Evolutionary conservation across 106 monocot genomes (phyloP).

Genomic region (Xerophyta viscosa): DNA sequence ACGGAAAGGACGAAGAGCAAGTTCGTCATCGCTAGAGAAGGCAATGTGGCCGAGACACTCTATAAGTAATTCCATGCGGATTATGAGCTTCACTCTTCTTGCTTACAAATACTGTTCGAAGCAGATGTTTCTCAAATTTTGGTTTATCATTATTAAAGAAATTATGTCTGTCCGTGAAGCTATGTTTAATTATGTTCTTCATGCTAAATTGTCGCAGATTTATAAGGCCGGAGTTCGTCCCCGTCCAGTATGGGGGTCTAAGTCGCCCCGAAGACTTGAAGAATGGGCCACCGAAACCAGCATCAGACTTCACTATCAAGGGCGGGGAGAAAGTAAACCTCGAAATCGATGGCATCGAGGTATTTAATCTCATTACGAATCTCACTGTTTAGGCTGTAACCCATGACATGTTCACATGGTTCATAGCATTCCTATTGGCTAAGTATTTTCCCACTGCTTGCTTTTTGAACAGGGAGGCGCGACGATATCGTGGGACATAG

Average conservation of each 20-base stretch:
- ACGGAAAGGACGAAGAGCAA: conserved; percentile 98
- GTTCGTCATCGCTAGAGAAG: conserved; percentile 81
- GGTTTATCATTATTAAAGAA: too few relatives aligned
- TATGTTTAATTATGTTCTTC: too few relatives aligned
- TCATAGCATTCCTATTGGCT: background rate
- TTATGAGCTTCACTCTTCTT: too few relatives aligned
- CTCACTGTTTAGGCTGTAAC: background rate
- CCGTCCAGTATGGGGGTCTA: conserved; percentile 77
- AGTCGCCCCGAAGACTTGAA: conserved; percentile 62
- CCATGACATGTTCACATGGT: background rate
- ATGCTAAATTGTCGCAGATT: too few relatives aligned
- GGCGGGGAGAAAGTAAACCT: conserved; percentile 93
- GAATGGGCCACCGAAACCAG: conserved; percentile 85
- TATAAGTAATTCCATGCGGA: conserved; percentile 42
- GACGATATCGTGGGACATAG: conserved; percentile 88
- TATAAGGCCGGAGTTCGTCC: conserved; percentile 79
- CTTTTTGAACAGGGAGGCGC: conserved; percentile 37
- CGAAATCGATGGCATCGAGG: conserved; percentile 98
- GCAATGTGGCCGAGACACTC: conserved; percentile 77
- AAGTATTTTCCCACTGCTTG: background rate
- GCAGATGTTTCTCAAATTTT: too few relatives aligned
- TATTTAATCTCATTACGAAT: conserved; percentile 5
- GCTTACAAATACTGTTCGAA: too few relatives aligned
- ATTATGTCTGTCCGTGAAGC: too few relatives aligned
- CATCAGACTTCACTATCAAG: conserved; percentile 86